These are phyloP conservation scores for Hirschioporus abietinus DNA, from an alignment of 768 basidiomycete genomes.

Conservation along the genomic window DNA sequence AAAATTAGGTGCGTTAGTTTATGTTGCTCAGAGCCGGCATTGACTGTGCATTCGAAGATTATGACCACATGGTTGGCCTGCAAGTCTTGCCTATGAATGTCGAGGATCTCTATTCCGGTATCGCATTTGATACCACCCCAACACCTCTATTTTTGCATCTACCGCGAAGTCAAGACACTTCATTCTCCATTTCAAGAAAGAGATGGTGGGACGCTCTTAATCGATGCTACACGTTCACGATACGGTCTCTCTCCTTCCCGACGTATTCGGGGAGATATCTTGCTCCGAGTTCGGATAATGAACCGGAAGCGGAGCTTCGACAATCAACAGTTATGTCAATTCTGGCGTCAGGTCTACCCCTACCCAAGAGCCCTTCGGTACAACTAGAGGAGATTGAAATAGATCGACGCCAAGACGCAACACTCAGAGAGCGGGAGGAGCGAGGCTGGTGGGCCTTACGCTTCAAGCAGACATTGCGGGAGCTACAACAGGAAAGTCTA, in stretches of 20 bases:
- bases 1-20: constrained; percentile 9
- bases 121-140: constrained; percentile 15
- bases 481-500: constrained; percentile 33
- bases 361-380: constrained; percentile 72
- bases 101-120: constrained; percentile 33
- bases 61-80: constrained; percentile 35
- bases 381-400: constrained; percentile 37
- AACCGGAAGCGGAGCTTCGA: constrained; percentile 26
- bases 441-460: constrained; percentile 70
- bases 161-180: constrained; percentile 14
- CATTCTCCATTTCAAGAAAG: constrained; percentile 20
- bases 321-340: constrained; percentile 31
- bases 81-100: constrained; percentile 45
- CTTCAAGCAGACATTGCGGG: constrained; percentile 57
- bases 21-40: constrained; percentile 2
- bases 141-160: constrained; percentile 3
- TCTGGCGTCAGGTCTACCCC: constrained; percentile 42
- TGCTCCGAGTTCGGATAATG: constrained; percentile 22
- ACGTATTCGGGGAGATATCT: constrained; percentile 25
- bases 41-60: constrained; percentile 16
- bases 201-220: constrained; percentile 52
- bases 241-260: constrained; percentile 37
- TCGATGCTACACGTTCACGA: constrained; percentile 44
- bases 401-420: constrained; percentile 20
- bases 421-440: constrained; percentile 55